These are phyloP conservation scores for Microbotryum intermedium DNA, from an alignment of 1,284 basidiomycete genomes.

Conservation along the genomic window DNA sequence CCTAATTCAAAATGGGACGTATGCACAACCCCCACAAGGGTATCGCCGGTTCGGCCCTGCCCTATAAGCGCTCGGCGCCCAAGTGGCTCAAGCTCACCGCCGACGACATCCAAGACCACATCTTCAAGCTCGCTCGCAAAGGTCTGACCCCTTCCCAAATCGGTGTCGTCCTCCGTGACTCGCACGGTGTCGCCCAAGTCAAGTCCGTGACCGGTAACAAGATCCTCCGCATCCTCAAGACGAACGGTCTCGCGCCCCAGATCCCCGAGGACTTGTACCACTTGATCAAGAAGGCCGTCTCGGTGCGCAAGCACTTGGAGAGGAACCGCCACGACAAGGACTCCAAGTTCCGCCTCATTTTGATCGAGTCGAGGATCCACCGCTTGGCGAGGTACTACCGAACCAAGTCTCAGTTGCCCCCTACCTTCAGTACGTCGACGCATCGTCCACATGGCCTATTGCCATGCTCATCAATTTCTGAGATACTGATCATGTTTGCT, in stretches of 20 bases:
- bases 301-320: constrained; percentile 97
- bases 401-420: constrained; percentile 92
- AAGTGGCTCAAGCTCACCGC: constrained; percentile 95
- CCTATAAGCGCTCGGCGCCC: constrained; percentile 90
- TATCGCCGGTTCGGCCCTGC: constrained; percentile 95
- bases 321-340: constrained; percentile 97
- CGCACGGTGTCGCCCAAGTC: constrained; percentile 92
- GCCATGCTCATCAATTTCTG: not conserved
- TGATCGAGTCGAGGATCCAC: constrained; percentile 99
- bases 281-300: constrained; percentile 99
- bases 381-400: constrained; percentile 93
- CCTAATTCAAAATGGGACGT: constrained; percentile 30
- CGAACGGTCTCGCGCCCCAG: constrained; percentile 89
- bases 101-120: constrained; percentile 91
- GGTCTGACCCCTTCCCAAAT: constrained; percentile 97
- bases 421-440: constrained; percentile 74
- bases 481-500: constrained; percentile 2
- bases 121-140: constrained; percentile 94
- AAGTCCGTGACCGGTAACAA: constrained; percentile 99
- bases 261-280: constrained; percentile 99
- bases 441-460: constrained; percentile 28
- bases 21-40: constrained; percentile 92
- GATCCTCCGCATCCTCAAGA: constrained; percentile 96
- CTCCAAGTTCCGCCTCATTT: constrained; percentile 69
- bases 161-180: constrained; percentile 95